Base-by-base conservation (phyloP, 2,329 filamentous ascomycete species). In the Hypoxylon rubiginosum region DNA sequence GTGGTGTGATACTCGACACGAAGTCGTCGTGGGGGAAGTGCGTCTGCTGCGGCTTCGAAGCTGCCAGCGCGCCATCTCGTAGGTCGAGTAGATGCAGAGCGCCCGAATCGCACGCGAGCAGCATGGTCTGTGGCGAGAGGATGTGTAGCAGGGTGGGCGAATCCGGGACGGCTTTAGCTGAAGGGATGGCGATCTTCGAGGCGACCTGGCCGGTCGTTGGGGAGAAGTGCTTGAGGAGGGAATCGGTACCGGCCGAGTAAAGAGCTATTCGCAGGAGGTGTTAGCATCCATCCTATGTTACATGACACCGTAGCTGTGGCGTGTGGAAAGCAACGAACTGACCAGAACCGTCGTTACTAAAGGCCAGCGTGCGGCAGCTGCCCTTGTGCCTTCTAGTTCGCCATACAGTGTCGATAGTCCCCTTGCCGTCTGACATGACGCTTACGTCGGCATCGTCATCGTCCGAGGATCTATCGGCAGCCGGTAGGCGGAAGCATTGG, bases 1-100 rank as follows among this genome's bases (percentile, higher is more conserved):
- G 86, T 0, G 94, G 90, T 0, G 92, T 92, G 48, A 99, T 85
- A 53, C 92, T 94, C 32, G 94, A 96, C 58, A 99, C 88, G 79
- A 97, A 97, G 82, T 98, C 95, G 73, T 92, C 90, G 80, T 99
- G 96, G 0, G 95, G 95, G 68, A 90, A 90, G 76, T 95, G 91
- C 9, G 93, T 94, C 75, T 94, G 92, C 21, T 90, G 86, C 0
- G 93, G 93, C 68, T 87, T 90, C 10, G 86, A 81, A 36, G 80
- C 81, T 0, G 84, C 80, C 48, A 91, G 84, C 0, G 83, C 80
- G 49, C 79, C 84, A 64, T 88, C 86, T 65, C 93, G 91, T 5
- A 97, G 82, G 78, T 98, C 96, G 79, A 93, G 92, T 67, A 97
- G 88, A 80, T 98, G 93, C 9, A 99, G 83, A 24, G 92, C 91